Percentiles rank a stretch among this genome's conserved stretches.
Evolutionary conservation across 495 filamentous ascomycete species (phyloP).

Genomic region (Recurvomyces mirabilis): DNA sequence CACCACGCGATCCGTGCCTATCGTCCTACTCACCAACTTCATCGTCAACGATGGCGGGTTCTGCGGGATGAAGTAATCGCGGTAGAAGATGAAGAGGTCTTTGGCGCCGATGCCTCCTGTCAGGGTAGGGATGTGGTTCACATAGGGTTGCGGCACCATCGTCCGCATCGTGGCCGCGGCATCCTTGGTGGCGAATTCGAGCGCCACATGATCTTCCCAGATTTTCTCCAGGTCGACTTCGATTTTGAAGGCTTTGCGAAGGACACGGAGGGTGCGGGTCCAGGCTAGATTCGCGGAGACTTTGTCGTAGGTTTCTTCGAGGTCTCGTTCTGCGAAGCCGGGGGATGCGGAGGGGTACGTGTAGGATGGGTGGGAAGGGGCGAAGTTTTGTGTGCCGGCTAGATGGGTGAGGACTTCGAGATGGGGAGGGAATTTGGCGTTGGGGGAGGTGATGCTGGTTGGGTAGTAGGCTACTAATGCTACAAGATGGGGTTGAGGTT

Average conservation of each 20-base stretch:
- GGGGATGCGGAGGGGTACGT: conserved; percentile 38
- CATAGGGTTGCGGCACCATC: conserved; percentile 29
- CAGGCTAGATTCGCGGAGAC: conserved; percentile 43
- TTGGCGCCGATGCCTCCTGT: conserved; percentile 27
- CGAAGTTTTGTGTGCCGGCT: conserved; percentile 31
- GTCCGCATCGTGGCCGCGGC: conserved; percentile 23
- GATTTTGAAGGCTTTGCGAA: conserved; percentile 27
- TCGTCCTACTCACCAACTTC: conserved; percentile 26
- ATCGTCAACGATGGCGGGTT: conserved; percentile 26
- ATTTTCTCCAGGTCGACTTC: conserved; percentile 28
- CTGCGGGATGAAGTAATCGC: conserved; percentile 29
- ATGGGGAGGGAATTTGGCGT: conserved; percentile 37
- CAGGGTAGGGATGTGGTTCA: conserved; percentile 29
- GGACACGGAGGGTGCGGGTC: conserved; percentile 39
- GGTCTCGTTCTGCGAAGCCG: conserved; percentile 49
- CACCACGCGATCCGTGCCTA: conserved; percentile 29
- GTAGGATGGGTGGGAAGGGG: conserved; percentile 30
- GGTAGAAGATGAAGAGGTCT: conserved; percentile 29
- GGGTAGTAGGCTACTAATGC: conserved; percentile 55
- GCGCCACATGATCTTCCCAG: conserved; percentile 25
- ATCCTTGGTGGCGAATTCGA: conserved; percentile 19
- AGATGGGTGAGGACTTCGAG: conserved; percentile 45
- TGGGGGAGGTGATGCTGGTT: conserved; percentile 39
- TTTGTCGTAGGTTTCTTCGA: conserved; percentile 43
- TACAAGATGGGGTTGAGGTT: conserved; percentile 38